Percentiles rank a stretch among this genome's conserved stretches.
These are phyloP conservation scores for Cylindrotheca closterium DNA, from an alignment of 108 stramenopile genomes.

Conservation along the genomic window DNA sequence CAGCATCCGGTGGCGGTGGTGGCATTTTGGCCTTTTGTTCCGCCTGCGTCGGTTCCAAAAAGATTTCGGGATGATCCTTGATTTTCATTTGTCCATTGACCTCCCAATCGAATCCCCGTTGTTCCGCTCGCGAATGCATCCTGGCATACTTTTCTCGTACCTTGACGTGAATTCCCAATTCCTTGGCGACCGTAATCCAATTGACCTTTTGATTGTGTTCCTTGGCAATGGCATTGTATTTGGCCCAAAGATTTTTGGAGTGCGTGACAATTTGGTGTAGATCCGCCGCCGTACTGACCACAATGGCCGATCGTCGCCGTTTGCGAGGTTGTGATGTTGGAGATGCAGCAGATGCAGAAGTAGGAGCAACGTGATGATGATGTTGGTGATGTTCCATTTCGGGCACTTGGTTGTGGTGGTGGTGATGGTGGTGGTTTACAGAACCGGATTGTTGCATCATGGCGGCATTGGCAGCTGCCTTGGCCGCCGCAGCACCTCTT, in stretches of 20 bases:
- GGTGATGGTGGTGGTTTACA: neutral
- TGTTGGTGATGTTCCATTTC: neutral
- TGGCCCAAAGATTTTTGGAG: conserved; percentile 82
- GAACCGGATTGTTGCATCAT: neutral
- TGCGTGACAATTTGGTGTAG: conserved; percentile 75
- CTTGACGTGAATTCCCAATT: conserved; percentile 84
- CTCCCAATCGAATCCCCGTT: conserved; percentile 73
- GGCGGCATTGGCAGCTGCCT: conserved; percentile 28
- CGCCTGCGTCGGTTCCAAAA: conserved; percentile 53
- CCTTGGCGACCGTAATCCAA: conserved; percentile 79
- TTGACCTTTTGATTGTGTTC: conserved; percentile 87
- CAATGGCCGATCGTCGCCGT: conserved; percentile 69
- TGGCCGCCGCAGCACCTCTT: conserved; percentile 44
- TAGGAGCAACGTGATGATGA: neutral
- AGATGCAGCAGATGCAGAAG: conserved; percentile 1
- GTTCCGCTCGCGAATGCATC: conserved; percentile 74
- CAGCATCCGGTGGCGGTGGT: conserved; percentile 24
- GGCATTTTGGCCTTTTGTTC: conserved; percentile 65
- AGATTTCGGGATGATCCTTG: conserved; percentile 72
- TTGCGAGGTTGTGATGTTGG: conserved; percentile 14
- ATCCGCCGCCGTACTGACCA: conserved; percentile 73
- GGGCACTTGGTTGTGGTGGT: neutral
- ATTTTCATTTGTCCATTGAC: conserved; percentile 55
- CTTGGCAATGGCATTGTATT: conserved; percentile 84
- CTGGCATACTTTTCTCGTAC: conserved; percentile 86